Conservation (phyloP, 441 rosid genomes). For the Adansonia rubrostipa region DNA sequence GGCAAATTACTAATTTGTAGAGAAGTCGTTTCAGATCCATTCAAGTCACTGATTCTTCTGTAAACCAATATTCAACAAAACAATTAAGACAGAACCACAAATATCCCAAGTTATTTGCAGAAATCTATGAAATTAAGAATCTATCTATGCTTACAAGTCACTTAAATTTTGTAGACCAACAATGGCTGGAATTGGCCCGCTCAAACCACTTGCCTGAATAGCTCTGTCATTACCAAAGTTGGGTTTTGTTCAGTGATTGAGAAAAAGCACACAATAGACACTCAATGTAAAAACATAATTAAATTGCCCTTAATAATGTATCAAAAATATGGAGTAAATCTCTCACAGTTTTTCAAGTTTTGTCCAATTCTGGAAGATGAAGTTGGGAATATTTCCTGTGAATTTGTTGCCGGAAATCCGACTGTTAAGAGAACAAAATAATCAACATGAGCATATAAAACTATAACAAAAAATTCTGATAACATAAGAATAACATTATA, state of each 20-base stretch:
- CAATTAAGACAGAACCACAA: neutral
- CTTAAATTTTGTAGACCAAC: slow-evolving; percentile 28
- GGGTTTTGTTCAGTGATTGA: neutral
- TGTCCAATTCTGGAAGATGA: slow-evolving; percentile 54
- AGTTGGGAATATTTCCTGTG: slow-evolving; percentile 42
- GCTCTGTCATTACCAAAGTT: slow-evolving; percentile 34
- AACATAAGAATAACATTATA: too few relatives aligned
- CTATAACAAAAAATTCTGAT: too few relatives aligned
- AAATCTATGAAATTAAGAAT: neutral
- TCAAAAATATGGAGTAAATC: too few relatives aligned
- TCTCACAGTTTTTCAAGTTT: slow-evolving; percentile 49
- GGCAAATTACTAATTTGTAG: slow-evolving; percentile 39
- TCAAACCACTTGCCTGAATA: slow-evolving; percentile 64
- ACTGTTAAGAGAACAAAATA: too few relatives aligned
- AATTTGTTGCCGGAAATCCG: too few relatives aligned
- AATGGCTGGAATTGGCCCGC: slow-evolving; percentile 63
- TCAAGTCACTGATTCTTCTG: slow-evolving; percentile 70
- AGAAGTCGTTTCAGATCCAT: slow-evolving; percentile 42
- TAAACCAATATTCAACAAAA: slow-evolving; percentile 15
- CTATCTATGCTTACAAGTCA: slow-evolving; percentile 45
- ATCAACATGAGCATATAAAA: too few relatives aligned
- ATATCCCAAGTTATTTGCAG: neutral
- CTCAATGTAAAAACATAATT: neutral
- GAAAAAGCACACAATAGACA: neutral
- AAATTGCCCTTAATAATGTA: too few relatives aligned